Evolutionary conservation across 331 rosid genomes (phyloP), one percentile per base, ranked within the genome.

Genomic region (Stylosanthes scabra): DNA sequence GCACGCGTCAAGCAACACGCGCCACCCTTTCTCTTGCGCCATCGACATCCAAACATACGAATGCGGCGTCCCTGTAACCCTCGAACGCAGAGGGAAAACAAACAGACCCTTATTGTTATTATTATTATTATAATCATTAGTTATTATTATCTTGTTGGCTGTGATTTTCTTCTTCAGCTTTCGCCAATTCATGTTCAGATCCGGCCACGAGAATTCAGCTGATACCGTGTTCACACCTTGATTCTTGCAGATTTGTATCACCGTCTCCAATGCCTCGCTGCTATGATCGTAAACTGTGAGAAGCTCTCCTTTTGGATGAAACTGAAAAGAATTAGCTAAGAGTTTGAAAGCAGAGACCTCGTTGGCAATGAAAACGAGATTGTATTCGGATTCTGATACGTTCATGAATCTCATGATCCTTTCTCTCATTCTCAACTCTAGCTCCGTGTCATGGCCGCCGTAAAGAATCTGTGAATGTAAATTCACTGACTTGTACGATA

Each of bases 1-100:
- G 57, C 90, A 86, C 47, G 88, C 79, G 44, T 93, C 97, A 66
- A 93, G 96, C 85, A 91, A 63, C 0, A 93, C 90, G 61, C 76
- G 85, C 94, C 97, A 93, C 4, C 97, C 94, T 50, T 89, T 88
- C 72, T 89, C 96, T 5, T 85, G 87, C 11, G 98, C 98, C 63
- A 86, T 44, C 59, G 88, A 89, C 91, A 93, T 85, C 98, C 97
- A 93, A 51, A 57, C 84, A 70, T 89, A 93, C 2, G 98, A 85
- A 63, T 93, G 89, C 5, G 91, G 85, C 4, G 88, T 73, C 62
- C 98, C 96, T 1, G 96, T 91, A 60, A 88, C 74, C 64, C 88
- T 86, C 3, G 98, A 93, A 29, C 89, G 90, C 56, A 93, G 85
- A 7, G 98, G 98, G 58, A 91, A 89, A 68, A 88, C 97, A 56